Evolutionary conservation across 148 eudicot species (phyloP), one percentile per base, ranked within the genome.

Genomic region (Rhododendron vialii): DNA sequence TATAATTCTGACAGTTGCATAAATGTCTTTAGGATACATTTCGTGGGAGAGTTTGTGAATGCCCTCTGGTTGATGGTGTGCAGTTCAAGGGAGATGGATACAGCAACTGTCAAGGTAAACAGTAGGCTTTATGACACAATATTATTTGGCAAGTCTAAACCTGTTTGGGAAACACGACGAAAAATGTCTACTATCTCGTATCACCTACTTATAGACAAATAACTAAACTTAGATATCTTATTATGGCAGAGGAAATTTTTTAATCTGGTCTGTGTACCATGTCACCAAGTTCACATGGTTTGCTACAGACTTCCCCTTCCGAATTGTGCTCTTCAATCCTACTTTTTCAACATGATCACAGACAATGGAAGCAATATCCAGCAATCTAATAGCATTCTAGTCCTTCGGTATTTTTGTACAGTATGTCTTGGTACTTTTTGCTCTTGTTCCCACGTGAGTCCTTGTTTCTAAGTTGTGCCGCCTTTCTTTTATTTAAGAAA

Each of bases 1-100:
- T 71, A 36, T 74, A 15, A 17, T 71, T 47, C 76, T 84, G 80
- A 83, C 20, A 3, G 76, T 57, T 41, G 30, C 82, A 80, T 84
- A 55, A 53, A 28, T 81, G 47, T 47, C 53, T 76, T 53, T 85
- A 96, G 99, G 99, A 97, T 84, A 97, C 98, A n/a, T 97, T 94
- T 81, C 96, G 99, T 55, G 99, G 99, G 89, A 93, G 98, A 88
- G 98, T 97, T 82, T 97, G 99, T 88, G 98, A 95, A 92, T 97
- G 99, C 91, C 99, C 99, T 57, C 85, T 93, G 85, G 95, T 93
- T 75, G 91, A 97, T 84, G 99, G 99, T 33, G 98, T 97, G 85
- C 95, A 93, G 86, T 95, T 93, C 86, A 91, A 89, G 89, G 99
- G 99, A 84, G 99, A 97, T 90, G 99, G 99, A 82, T 97, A 97